phyloP scores from a whole-genome alignment of 2,329 filamentous ascomycete species.

The Claviceps fusiformis region DNA sequence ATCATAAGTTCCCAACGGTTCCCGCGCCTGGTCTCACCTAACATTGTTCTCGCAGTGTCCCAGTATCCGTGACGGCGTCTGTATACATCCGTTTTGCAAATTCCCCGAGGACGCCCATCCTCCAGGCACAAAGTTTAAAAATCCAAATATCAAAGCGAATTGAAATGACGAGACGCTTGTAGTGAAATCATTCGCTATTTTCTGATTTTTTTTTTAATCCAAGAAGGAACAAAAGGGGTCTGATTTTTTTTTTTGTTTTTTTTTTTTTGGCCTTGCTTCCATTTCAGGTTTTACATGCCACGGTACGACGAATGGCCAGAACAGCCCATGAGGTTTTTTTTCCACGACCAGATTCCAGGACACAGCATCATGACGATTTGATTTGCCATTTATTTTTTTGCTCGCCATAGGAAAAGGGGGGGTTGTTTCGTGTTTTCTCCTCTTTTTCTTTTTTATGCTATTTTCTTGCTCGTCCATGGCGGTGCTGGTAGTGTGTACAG shows the following conservation, averaged over 20 bases:
- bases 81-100: slow-evolving; percentile 41
- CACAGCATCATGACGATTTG: not conserved
- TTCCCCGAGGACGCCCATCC: slow-evolving; percentile 41
- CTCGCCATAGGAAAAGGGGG: too few relatives aligned
- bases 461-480: too few relatives aligned
- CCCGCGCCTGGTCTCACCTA: too few relatives aligned
- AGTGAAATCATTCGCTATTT: not conserved
- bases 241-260: not conserved
- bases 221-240: not conserved
- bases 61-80: slow-evolving; percentile 35
- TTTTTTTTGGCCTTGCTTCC: not conserved
- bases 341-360: not conserved
- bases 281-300: not conserved
- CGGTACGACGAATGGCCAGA: not conserved
- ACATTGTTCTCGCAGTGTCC: slow-evolving; percentile 31
- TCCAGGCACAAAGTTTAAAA: slow-evolving; percentile 39
- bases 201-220: not conserved
- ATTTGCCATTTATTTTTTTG: not conserved
- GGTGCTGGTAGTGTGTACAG: too few relatives aligned
- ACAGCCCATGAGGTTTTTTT: not conserved
- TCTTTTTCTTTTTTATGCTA: too few relatives aligned
- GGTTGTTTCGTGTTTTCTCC: too few relatives aligned
- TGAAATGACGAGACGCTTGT: slow-evolving; percentile 5
- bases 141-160: slow-evolving; percentile 20
- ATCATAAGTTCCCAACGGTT: not conserved